Evolutionary conservation across 805 yeast genomes (phyloP).

Genomic region (Zygosaccharomyces lentus): DNA sequence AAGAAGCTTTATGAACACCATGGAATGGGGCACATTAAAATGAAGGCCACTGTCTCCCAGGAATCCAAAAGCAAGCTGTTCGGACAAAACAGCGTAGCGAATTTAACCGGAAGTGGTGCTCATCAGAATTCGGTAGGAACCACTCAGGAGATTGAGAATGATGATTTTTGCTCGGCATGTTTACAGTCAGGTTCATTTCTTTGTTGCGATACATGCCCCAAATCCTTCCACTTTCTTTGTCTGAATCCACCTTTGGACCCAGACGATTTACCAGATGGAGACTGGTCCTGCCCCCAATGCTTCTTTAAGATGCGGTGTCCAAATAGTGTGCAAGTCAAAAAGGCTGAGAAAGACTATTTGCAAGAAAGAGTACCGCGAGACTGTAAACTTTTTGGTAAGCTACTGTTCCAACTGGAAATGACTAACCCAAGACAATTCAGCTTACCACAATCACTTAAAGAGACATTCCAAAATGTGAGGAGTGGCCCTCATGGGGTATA

Average conservation of each 20-base stretch:
- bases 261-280: conserved; percentile 71
- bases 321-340: conserved; percentile 19
- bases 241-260: conserved; percentile 86
- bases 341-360: conserved; percentile 23
- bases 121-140: conserved; percentile 9
- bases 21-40: conserved; percentile 14
- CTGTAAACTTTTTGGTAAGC: conserved; percentile 44
- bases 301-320: conserved; percentile 39
- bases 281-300: conserved; percentile 87
- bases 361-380: conserved; percentile 9
- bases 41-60: conserved; percentile 18
- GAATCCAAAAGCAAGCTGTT: conserved; percentile 40
- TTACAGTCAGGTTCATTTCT: conserved; percentile 84
- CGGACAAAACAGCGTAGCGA: conserved; percentile 37
- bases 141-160: conserved; percentile 49
- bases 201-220: conserved; percentile 92
- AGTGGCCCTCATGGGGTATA: conserved; percentile 71
- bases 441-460: conserved; percentile 66
- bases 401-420: conserved; percentile 54
- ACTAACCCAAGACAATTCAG: conserved; percentile 63
- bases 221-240: conserved; percentile 87
- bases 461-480: conserved; percentile 65
- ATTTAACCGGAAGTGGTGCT: conserved; percentile 21
- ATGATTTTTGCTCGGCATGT: conserved; percentile 89
- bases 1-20: conserved; percentile 11